phyloP scores from a whole-genome alignment of 169 alveolate genomes.

The Prorocentrum cordatum region DNA sequence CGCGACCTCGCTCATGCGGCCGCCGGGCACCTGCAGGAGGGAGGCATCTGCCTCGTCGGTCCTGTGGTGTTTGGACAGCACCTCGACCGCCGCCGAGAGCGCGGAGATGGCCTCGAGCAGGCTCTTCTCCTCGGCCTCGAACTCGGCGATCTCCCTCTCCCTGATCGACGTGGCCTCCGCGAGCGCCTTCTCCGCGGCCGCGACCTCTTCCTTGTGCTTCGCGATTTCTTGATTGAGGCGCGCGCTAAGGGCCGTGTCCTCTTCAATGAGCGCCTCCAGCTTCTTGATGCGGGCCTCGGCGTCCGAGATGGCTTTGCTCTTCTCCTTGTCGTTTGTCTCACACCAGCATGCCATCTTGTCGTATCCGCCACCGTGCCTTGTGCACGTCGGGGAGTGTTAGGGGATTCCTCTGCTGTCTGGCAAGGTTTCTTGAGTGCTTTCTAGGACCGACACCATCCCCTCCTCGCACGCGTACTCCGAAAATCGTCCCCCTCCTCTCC shows the following conservation, averaged over 20 bases:
- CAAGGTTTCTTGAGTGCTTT: no score
- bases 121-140: background rate
- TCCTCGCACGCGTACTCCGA: no score
- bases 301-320: background rate
- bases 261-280: background rate
- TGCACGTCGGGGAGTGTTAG: no score
- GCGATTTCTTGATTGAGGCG: slow-evolving; percentile 6
- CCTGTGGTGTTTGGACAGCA: background rate
- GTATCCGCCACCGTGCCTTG: no score
- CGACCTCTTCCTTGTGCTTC: background rate
- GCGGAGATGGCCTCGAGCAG: slow-evolving; percentile 1
- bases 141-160: slow-evolving; percentile 4
- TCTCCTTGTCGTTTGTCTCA: background rate
- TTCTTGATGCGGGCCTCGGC: background rate
- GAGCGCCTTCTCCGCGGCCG: background rate
- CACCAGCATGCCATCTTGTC: slow-evolving; percentile 5
- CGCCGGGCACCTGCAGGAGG: background rate
- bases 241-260: background rate
- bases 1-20: no score
- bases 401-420: no score
- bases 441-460: no score
- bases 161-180: slow-evolving; percentile 8
- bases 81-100: background rate
- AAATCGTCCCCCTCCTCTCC: no score
- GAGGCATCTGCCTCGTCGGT: background rate